Base-by-base conservation (phyloP, 2,329 filamentous ascomycete species). In the Cucurbitaria berberidis region DNA sequence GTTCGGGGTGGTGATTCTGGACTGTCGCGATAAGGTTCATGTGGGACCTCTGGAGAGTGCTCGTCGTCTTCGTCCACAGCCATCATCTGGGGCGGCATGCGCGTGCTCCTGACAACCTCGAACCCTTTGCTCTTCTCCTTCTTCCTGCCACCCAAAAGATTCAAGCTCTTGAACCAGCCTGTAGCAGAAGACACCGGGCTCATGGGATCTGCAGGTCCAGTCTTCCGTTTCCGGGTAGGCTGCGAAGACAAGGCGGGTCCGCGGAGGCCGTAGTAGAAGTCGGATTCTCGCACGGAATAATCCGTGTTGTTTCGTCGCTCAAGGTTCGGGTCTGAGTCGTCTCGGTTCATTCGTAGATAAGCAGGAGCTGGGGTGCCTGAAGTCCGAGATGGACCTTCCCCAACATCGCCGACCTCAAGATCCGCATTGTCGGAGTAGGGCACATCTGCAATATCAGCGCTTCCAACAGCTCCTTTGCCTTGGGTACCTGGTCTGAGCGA, bases 71-170 rank as follows among this genome's bases (percentile, higher is more conserved):
- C 36, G 19, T 84, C 81, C 9, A 82, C 77, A 24, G 82, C 83
- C 80, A 91, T 89, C 52, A 88, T 87, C 6, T 89, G 88, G 2
- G 74, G 76, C 9, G 92, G 92, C 79, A 95, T 92, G 49, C 93
- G 85, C 7, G 91, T 86, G 71, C 93, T 97, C 67, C 95, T 82
- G 15, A 99, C 93, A 5, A 99, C 95, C 73, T 98, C 95, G 63
- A 99, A 99, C 0, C 95, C 95, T 75, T 98, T 98, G 61, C 89
- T 88, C 75, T 96, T 96, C 62, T 97, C 93, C 70, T 96, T 97
- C 6, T 87, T 91, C 77, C 96, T 96, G 15, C 89, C 89, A 11
- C 87, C 88, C 53, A 96, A 84, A 5, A 96, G 71, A 46, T 82
- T 64, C 18, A 74, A 38, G 27, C 63, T 84, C 63, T 90, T 88